These are phyloP conservation scores for Geotrichum phurueaensis DNA, from an alignment of 1,139 yeast genomes.

Conservation along the genomic window DNA sequence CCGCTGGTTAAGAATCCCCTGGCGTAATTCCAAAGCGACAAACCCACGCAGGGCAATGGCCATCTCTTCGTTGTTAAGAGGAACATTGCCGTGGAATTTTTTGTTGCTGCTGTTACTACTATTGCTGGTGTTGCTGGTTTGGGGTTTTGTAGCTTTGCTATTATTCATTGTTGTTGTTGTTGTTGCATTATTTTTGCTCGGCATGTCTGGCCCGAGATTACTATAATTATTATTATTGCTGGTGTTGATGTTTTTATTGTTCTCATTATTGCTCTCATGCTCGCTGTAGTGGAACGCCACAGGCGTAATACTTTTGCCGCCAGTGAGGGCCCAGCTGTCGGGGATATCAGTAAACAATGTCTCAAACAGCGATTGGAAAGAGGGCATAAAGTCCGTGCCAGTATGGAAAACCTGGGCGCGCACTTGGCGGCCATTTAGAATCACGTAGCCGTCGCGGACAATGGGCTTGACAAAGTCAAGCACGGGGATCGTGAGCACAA, in stretches of 20 bases:
- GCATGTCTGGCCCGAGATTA: no score
- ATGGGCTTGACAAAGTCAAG: conserved; percentile 11
- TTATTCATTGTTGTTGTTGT: no score
- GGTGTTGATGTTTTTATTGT: no score
- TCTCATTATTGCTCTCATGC: background rate
- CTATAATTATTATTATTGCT: no score
- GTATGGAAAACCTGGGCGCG: conserved; percentile 2
- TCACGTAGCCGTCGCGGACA: conserved; percentile 7
- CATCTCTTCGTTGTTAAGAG: background rate
- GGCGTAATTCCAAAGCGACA: conserved; percentile 6
- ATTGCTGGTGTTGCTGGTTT: no score
- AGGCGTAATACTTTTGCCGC: background rate
- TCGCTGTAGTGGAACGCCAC: background rate
- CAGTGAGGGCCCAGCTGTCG: background rate
- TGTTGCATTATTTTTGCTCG: no score
- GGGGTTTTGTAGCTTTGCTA: no score
- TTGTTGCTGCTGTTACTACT: background rate
- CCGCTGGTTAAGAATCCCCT: conserved; percentile 5
- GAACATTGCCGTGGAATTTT: background rate
- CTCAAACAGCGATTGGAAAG: background rate
- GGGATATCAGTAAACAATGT: background rate
- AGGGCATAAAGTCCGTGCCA: conserved; percentile 8
- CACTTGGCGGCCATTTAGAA: conserved; percentile 3
- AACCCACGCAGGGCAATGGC: conserved; percentile 3
- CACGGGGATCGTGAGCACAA: background rate